Base-by-base conservation (phyloP, 139 green algal genomes). In the Limnomonas spitsbergensis region DNA sequence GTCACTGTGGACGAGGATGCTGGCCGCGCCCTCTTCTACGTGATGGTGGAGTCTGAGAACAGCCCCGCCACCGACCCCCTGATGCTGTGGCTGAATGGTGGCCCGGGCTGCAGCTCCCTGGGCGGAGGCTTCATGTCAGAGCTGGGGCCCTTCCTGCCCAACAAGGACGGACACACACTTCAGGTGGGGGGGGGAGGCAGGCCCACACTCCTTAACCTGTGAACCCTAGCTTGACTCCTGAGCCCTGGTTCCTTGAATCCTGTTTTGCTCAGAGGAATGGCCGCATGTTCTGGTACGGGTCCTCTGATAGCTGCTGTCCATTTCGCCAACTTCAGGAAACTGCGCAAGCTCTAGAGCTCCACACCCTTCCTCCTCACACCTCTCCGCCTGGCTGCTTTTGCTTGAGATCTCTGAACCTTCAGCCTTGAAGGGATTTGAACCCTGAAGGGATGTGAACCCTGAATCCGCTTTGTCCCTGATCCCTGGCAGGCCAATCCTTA, bases 241-340 rank as follows among this genome's bases (percentile, higher is more conserved):
- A 97, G 88, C 80, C n/a, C n/a, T n/a, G n/a, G n/a, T n/a, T n/a
- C n/a, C n/a, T 97, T 35, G 93, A 93, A 0, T 92, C 93, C 7
- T 97, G 86, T 40, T 94, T 90, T 31, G 91, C 93, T 3, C 66
- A 67, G 4, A 40, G 3, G 39, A 27, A 68, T 27, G 71, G 40
- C n/a, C n/a, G 73, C 2, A 72, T 31, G 27, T 52, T 78, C n/a
- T n/a, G n/a, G n/a, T n/a, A n/a, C n/a, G n/a, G n/a, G n/a, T n/a
- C n/a, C n/a, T n/a, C n/a, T n/a, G n/a, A n/a, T n/a, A n/a, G n/a
- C n/a, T n/a, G n/a, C n/a, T n/a, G n/a, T n/a, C n/a, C n/a, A n/a
- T n/a, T n/a, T n/a, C n/a, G n/a, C n/a, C n/a, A n/a, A n/a, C n/a
- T n/a, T n/a, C n/a, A n/a, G n/a, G n/a, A n/a, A n/a, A n/a, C n/a